phyloP scores from a whole-genome alignment of 1,284 basidiomycete species.

The Apiotrichum laibachii region DNA sequence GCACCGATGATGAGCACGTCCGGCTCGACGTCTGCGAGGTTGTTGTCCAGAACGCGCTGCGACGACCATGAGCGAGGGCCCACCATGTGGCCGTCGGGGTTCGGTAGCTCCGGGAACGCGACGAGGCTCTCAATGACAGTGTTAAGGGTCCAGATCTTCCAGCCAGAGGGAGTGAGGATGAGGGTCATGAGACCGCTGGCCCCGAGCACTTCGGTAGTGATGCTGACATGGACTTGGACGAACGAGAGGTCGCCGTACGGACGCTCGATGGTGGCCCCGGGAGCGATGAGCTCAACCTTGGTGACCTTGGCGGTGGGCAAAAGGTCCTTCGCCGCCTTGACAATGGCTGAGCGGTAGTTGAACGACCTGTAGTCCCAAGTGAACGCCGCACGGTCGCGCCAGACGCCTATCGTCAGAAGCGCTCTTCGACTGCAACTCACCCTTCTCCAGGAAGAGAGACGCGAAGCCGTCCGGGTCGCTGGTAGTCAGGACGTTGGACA shows the following conservation, averaged over 20 bases:
- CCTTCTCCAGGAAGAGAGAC: conserved; percentile 31
- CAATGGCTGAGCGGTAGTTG: conserved; percentile 53
- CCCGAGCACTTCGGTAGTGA: background rate
- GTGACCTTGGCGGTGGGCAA: conserved; percentile 23
- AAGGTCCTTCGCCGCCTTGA: conserved; percentile 27
- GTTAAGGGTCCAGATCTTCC: conserved; percentile 59
- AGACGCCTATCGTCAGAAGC: conserved; percentile 10
- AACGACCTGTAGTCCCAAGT: conserved; percentile 68
- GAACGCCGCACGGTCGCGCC: conserved; percentile 28
- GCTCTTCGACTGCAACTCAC: background rate
- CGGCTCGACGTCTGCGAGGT: conserved; percentile 40
- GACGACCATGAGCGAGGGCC: conserved; percentile 19
- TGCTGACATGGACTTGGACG: conserved; percentile 57
- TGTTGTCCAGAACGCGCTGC: conserved; percentile 16
- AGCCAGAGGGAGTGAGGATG: conserved; percentile 54
- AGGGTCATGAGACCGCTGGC: conserved; percentile 57
- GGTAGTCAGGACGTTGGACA: conserved; percentile 3
- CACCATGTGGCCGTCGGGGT: conserved; percentile 31
- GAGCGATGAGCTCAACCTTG: conserved; percentile 51
- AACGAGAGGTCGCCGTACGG: conserved; percentile 60
- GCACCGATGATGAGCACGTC: conserved; percentile 56
- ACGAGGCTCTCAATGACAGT: conserved; percentile 59
- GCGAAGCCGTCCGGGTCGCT: conserved; percentile 24
- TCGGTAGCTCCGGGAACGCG: conserved; percentile 53
- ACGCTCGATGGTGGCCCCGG: conserved; percentile 48